Evolutionary conservation across 257 asterid genomes (phyloP), one percentile per base, ranked within the genome.

Genomic region (Solanum medicagineum): DNA sequence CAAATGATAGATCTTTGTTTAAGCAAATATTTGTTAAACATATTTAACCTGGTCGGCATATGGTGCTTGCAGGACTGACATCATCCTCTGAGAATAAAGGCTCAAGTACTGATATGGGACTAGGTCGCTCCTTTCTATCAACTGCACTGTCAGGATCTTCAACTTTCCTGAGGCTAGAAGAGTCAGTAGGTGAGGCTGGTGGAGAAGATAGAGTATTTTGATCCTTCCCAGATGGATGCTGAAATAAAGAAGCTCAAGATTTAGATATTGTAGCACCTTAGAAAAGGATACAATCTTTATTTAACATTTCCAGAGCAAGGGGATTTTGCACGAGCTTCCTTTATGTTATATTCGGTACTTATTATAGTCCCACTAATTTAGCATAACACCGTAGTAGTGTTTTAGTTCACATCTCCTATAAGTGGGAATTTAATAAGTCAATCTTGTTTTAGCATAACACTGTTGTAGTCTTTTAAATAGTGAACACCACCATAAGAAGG

Each of bases 61-160:
- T 85, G 87, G 90, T 89, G 90, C 94, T 93, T 51, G 97, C 89
- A 86, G 99, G 99, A 86, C 98, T 97, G 85, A 91, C 74, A 83
- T 92, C 98, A 26, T 92, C 94, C 87, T 97, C 99, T 47, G 91
- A 79, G 87, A 91, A 94, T 84, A 92, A 73, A 55, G 95, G 97
- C 89, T 97, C 99, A 17, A 97, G 98, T 86, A 97, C 96, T 71
- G 99, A 97, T 73, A 93, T 74, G 20, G 99, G 99, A 87, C 99
- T 97, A 44, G 97, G 97, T 42, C 92, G 92, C 84, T 88, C 98
- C 82, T 89, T 86, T 91, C 91, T 93, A 77, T 91, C 92, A 51
- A 79, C 83, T 6, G 83, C 83, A 57, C 84, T 75, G 56, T 90
- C 92, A 40, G 92, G 86, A 86, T 89, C 92, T 89, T 90, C 92